A percentile compares a stretch with the other conserved stretches of the same genome.
These are phyloP conservation scores for Trichoderma sp. DNA, from an alignment of 2,329 filamentous ascomycete genomes.

Conservation along the genomic window DNA sequence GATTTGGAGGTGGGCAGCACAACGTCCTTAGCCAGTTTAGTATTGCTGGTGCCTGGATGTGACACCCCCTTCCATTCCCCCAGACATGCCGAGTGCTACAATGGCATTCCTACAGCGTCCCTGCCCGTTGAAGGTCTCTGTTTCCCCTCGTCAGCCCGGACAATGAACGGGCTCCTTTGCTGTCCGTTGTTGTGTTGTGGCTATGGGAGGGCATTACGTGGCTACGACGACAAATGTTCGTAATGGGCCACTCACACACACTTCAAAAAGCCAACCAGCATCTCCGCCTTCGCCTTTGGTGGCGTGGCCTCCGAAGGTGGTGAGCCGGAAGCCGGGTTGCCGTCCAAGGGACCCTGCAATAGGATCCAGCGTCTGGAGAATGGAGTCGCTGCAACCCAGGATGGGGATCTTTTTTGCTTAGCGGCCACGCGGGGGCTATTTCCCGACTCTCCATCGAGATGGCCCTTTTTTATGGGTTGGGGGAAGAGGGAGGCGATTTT, in stretches of 20 bases:
- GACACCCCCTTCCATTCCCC: neutral
- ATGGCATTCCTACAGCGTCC: neutral
- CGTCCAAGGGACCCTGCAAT: neutral
- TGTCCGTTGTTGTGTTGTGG: neutral
- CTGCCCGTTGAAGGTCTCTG: neutral
- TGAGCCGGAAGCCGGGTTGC: neutral
- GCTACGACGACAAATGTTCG: neutral
- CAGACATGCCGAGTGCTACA: neutral
- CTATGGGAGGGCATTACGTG: neutral
- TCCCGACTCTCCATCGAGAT: neutral
- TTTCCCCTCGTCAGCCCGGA: neutral
- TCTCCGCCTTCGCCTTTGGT: neutral
- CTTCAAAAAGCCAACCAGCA: neutral
- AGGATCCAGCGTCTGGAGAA: neutral
- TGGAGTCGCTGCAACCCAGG: neutral
- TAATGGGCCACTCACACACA: neutral
- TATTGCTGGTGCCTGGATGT: neutral
- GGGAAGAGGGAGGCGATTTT: neutral
- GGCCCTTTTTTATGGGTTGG: neutral
- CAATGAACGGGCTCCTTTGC: no score
- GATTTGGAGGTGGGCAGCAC: neutral
- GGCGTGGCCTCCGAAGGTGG: neutral
- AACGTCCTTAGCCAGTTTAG: neutral
- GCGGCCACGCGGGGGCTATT: neutral
- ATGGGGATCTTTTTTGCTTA: neutral